Percentiles rank a stretch among this genome's conserved stretches.
Conservation (phyloP, 768 basidiomycete genomes). For the Amanita phalloides region DNA sequence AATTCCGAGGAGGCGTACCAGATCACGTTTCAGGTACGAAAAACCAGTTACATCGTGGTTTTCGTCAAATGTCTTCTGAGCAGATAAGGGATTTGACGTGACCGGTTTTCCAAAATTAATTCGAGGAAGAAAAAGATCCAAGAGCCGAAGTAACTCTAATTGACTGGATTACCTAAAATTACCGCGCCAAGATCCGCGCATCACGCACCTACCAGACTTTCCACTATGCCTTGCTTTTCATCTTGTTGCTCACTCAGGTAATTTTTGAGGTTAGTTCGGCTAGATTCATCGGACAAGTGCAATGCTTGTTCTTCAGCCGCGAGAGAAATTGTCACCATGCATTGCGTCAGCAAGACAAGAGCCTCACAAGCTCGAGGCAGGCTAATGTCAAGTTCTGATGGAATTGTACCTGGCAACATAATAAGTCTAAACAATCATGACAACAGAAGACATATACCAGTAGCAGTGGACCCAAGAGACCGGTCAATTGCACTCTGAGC, state of each 20-base stretch:
- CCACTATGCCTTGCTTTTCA: slow-evolving; percentile 35
- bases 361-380: slow-evolving; percentile 77
- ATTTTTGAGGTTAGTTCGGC: slow-evolving; percentile 18
- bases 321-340: slow-evolving; percentile 55
- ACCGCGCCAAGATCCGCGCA: not conserved
- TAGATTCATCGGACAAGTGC: slow-evolving; percentile 8
- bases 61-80: slow-evolving; percentile 10
- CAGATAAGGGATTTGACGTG: slow-evolving; percentile 14
- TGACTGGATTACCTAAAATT: slow-evolving; percentile 3
- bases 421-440: not conserved
- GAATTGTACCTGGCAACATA: slow-evolving; percentile 6
- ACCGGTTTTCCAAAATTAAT: slow-evolving; percentile 71
- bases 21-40: slow-evolving; percentile 76
- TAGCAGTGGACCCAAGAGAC: slow-evolving; percentile 21
- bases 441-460: not conserved
- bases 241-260: slow-evolving; percentile 35
- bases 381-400: slow-evolving; percentile 48
- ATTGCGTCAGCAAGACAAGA: slow-evolving; percentile 68
- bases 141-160: slow-evolving; percentile 59
- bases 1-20: slow-evolving; percentile 81
- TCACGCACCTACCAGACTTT: slow-evolving; percentile 47
- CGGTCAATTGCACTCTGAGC: slow-evolving; percentile 40
- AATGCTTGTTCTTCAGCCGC: slow-evolving; percentile 30
- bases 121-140: slow-evolving; percentile 77
- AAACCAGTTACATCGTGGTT: slow-evolving; percentile 46